Evolutionary conservation across 139 green algal species (phyloP).

Genomic region (Tetraselmis striata): DNA sequence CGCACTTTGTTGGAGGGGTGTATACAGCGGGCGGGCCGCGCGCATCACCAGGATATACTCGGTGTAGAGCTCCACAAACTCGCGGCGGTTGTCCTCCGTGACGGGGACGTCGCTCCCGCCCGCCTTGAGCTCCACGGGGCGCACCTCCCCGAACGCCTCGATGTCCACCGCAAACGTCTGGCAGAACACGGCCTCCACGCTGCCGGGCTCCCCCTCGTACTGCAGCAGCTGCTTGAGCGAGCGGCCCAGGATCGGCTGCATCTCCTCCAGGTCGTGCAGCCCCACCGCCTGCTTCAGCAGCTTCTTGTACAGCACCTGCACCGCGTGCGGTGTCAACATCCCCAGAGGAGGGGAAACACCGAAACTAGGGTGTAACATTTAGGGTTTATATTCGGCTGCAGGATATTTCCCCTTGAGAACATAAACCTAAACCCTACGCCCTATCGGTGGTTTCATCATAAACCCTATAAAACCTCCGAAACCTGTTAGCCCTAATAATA

Average conservation of each 20-base stretch:
- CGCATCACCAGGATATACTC: conserved; percentile 60
- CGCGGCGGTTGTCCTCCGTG: conserved; percentile 76
- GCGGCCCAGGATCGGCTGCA: conserved; percentile 70
- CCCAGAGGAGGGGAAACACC: too few species aligned
- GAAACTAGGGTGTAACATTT: too few species aligned
- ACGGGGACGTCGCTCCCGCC: conserved; percentile 65
- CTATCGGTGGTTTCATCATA: too few species aligned
- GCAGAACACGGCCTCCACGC: conserved; percentile 76
- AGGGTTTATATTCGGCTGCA: too few species aligned
- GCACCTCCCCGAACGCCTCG: conserved; percentile 53
- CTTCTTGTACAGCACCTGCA: conserved; percentile 89
- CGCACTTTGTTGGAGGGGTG: too few species aligned
- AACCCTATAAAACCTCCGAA: too few species aligned
- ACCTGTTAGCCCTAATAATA: too few species aligned
- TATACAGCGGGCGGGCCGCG: too few species aligned
- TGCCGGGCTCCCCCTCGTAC: conserved; percentile 35
- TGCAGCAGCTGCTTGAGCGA: conserved; percentile 65
- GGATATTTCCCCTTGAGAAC: too few species aligned
- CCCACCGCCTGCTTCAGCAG: conserved; percentile 63
- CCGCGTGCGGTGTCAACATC: too few species aligned
- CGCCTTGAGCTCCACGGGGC: conserved; percentile 40
- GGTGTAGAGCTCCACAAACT: conserved; percentile 79
- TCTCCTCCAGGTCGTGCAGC: conserved; percentile 80
- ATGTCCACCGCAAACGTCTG: conserved; percentile 71
- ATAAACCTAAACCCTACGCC: too few species aligned